Evolutionary conservation across 495 filamentous ascomycete genomes (phyloP).

Genomic region (Penicillium silybi): DNA sequence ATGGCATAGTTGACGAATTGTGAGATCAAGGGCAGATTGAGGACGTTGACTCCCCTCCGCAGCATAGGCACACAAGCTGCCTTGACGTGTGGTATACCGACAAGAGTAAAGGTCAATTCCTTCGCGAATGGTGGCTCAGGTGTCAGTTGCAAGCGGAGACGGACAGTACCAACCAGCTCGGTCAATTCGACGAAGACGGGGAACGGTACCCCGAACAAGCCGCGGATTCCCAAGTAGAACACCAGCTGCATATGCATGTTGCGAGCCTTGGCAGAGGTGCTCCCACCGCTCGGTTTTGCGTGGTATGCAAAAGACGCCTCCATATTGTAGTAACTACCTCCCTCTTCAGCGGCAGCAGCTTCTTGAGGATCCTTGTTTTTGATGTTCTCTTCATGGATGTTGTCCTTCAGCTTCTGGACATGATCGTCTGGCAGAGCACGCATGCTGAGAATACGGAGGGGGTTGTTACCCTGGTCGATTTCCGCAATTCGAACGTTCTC

Average conservation of each 20-base stretch:
- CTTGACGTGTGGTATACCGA: constrained; percentile 83
- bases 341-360: constrained; percentile 83
- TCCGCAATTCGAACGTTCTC: constrained; percentile 96
- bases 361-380: constrained; percentile 84
- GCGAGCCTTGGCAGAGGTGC: constrained; percentile 71
- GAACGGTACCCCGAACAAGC: constrained; percentile 77
- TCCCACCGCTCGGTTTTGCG: constrained; percentile 66
- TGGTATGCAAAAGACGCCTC: constrained; percentile 94
- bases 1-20: constrained; percentile 99
- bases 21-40: constrained; percentile 89
- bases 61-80: constrained; percentile 93
- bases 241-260: constrained; percentile 98
- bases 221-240: constrained; percentile 78
- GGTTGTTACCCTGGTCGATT: constrained; percentile 89
- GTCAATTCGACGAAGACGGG: constrained; percentile 86
- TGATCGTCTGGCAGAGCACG: constrained; percentile 81
- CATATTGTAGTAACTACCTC: constrained; percentile 90
- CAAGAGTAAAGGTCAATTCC: constrained; percentile 86
- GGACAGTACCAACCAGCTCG: constrained; percentile 79
- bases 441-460: constrained; percentile 82
- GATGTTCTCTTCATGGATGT: constrained; percentile 72
- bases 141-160: constrained; percentile 76
- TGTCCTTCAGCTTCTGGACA: constrained; percentile 71
- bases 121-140: constrained; percentile 90
- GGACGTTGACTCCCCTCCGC: constrained; percentile 79